Percentiles rank a stretch among this genome's conserved stretches.
Evolutionary conservation across 23 red algal species (phyloP).

Genomic region (Chondrus crispus): DNA sequence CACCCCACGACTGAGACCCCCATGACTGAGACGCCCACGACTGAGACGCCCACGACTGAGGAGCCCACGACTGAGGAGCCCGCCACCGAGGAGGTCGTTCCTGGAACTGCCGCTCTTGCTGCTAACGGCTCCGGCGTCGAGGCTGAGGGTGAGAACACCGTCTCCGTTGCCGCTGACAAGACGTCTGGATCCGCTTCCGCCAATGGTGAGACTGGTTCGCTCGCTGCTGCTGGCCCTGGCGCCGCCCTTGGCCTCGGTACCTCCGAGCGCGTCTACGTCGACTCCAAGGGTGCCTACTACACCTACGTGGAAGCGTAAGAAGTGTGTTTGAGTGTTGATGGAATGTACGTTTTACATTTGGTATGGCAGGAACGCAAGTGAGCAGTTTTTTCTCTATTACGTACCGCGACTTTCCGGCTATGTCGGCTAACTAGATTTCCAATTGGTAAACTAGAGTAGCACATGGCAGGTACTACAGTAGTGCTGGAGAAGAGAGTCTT

Average conservation of each 20-base stretch:
- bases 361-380: background rate
- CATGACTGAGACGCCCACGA: too few relatives aligned
- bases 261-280: slow-evolving; percentile 3
- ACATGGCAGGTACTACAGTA: too few relatives aligned
- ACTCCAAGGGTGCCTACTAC: slow-evolving; percentile 51
- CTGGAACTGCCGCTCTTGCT: slow-evolving; percentile 43
- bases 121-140: slow-evolving; percentile 28
- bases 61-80: too few relatives aligned
- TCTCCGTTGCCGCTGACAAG: slow-evolving; percentile 39
- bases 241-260: slow-evolving; percentile 46
- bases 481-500: too few relatives aligned
- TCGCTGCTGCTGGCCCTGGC: slow-evolving; percentile 44
- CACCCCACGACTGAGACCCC: too few relatives aligned
- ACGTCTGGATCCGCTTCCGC: slow-evolving; percentile 46
- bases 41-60: too few relatives aligned
- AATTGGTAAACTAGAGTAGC: background rate
- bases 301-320: slow-evolving; percentile 43
- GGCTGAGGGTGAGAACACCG: slow-evolving; percentile 59
- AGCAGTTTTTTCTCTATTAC: background rate
- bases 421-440: background rate
- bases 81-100: too few relatives aligned
- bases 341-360: background rate
- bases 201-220: slow-evolving; percentile 53
- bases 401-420: background rate
- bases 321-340: background rate